Evolutionary conservation across 2,329 filamentous ascomycete species (phyloP).

Genomic region (Calonectria leucothoes): DNA sequence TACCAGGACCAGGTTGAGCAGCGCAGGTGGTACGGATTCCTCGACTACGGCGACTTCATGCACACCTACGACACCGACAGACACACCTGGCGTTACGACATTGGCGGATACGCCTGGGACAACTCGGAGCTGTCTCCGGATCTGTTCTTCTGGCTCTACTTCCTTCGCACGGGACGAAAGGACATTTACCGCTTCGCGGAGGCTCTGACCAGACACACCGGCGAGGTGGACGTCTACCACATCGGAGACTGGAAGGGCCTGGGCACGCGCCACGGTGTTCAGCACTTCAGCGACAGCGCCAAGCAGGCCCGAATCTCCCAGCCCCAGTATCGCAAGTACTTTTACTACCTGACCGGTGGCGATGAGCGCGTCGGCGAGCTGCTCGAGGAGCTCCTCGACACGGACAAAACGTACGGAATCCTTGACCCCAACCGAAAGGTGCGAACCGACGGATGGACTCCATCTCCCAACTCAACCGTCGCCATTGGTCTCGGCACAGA

Average conservation of each 20-base stretch:
- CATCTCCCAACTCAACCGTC: constrained; percentile 53
- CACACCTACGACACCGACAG: constrained; percentile 71
- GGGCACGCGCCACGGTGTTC: constrained; percentile 71
- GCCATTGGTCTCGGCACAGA: constrained; percentile 69
- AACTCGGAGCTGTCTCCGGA: constrained; percentile 73
- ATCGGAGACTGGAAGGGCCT: constrained; percentile 68
- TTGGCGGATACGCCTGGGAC: constrained; percentile 74
- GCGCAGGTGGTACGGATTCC: constrained; percentile 72
- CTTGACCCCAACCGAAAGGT: constrained; percentile 71
- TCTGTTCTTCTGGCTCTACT: constrained; percentile 72
- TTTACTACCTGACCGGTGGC: constrained; percentile 68
- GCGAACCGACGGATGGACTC: constrained; percentile 61
- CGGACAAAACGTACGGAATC: constrained; percentile 62
- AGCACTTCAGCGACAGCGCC: constrained; percentile 70
- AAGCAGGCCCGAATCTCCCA: constrained; percentile 71
- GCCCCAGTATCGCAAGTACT: constrained; percentile 65
- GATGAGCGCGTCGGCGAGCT: constrained; percentile 69
- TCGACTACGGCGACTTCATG: constrained; percentile 72
- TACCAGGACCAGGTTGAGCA: constrained; percentile 68
- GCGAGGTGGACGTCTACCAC: constrained; percentile 73
- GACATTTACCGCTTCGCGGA: constrained; percentile 71
- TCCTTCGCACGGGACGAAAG: constrained; percentile 67
- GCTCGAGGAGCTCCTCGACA: constrained; percentile 61
- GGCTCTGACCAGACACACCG: constrained; percentile 67
- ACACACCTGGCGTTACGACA: constrained; percentile 71